phyloP scores from a whole-genome alignment of 2,329 filamentous ascomycete species.

The Pseudogymnoascus sp. region DNA sequence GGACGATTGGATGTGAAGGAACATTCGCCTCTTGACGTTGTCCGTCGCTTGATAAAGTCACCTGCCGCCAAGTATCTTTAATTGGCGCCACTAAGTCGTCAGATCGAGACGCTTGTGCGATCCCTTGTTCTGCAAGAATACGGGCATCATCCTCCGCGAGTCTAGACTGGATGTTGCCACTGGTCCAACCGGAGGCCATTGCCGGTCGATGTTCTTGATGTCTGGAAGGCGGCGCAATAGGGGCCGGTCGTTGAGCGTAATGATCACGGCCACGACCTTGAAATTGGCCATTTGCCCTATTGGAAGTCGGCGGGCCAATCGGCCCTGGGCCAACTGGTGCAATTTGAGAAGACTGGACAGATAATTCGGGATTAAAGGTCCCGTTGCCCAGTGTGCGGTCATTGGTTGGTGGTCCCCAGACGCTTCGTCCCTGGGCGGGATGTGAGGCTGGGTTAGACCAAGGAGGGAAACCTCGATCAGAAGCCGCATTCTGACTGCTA shows the following conservation, averaged over 20 bases:
- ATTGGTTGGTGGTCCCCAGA: constrained; percentile 67
- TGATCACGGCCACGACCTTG: constrained; percentile 22
- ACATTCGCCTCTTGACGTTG: neutral
- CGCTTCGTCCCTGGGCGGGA: constrained; percentile 44
- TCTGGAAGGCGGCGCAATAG: constrained; percentile 27
- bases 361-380: constrained; percentile 59
- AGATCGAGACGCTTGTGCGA: neutral
- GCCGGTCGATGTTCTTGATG: constrained; percentile 11
- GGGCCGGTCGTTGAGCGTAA: constrained; percentile 24
- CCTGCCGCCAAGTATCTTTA: constrained; percentile 12
- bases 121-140: constrained; percentile 7
- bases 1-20: neutral
- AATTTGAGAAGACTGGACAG: constrained; percentile 29
- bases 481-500: constrained; percentile 22
- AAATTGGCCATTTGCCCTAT: constrained; percentile 21
- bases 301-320: constrained; percentile 27
- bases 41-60: neutral
- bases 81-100: neutral
- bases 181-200: constrained; percentile 1
- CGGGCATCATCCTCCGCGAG: constrained; percentile 11
- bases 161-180: constrained; percentile 8
- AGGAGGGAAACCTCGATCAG: constrained; percentile 38
- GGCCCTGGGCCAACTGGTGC: constrained; percentile 24
- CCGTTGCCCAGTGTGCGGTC: constrained; percentile 69
- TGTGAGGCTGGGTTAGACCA: constrained; percentile 36